Evolutionary conservation across 2,329 filamentous ascomycete genomes (phyloP).

Genomic region (Metarhizium robertsii): DNA sequence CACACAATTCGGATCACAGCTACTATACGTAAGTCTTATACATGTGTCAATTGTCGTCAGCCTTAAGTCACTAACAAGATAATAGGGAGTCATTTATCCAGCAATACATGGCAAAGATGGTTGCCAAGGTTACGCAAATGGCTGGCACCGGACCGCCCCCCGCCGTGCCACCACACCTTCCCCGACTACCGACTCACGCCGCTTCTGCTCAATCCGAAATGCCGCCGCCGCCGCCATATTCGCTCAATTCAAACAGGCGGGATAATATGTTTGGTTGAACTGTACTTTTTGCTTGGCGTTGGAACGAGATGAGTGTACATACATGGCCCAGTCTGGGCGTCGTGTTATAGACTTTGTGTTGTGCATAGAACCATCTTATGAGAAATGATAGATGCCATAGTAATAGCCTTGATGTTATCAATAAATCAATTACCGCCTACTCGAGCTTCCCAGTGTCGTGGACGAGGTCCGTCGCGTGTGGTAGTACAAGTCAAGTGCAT

Average conservation of each 20-base stretch:
- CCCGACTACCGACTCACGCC: slow-evolving; percentile 4
- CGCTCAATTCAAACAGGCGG: slow-evolving; percentile 3
- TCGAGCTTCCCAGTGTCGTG: too few species aligned
- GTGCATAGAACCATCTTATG: neutral
- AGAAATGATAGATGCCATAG: neutral
- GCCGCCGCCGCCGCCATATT: slow-evolving; percentile 16
- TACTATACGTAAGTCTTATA: slow-evolving; percentile 59
- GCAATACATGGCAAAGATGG: slow-evolving; percentile 66
- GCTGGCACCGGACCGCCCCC: neutral
- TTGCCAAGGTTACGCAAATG: slow-evolving; percentile 39
- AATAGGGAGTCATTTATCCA: slow-evolving; percentile 64
- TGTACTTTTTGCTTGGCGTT: neutral
- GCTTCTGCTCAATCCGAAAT: slow-evolving; percentile 5
- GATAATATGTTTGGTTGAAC: slow-evolving; percentile 8
- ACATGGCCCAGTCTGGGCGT: neutral
- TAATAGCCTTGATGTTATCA: neutral
- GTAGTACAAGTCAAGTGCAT: neutral
- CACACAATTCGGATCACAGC: slow-evolving; percentile 71
- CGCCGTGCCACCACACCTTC: slow-evolving; percentile 3
- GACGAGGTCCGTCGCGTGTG: too few species aligned
- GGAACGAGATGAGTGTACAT: neutral
- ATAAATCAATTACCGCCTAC: too few species aligned
- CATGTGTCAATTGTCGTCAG: neutral
- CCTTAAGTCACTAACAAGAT: slow-evolving; percentile 1
- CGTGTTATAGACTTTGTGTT: neutral